These are phyloP conservation scores for Domatiomyces catenatus DNA, from an alignment of 2,329 filamentous ascomycete species.

Conservation along the genomic window DNA sequence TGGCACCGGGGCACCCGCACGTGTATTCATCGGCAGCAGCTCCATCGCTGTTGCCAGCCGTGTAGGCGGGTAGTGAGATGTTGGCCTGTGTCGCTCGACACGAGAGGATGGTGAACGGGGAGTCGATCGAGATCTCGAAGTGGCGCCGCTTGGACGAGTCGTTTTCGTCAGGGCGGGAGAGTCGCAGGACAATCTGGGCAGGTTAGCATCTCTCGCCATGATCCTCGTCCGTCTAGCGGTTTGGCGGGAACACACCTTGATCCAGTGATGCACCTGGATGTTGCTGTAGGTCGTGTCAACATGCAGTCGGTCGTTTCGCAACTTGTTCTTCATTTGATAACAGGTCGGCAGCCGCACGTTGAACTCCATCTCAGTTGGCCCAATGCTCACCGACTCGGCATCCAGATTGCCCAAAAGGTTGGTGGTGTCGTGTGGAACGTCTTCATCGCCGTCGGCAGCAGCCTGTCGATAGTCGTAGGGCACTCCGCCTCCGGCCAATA, in stretches of 20 bases:
- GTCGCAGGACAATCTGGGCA: conserved; percentile 69
- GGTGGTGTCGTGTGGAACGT: conserved; percentile 38
- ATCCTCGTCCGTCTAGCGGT: background rate
- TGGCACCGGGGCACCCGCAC: conserved; percentile 54
- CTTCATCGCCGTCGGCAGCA: conserved; percentile 40
- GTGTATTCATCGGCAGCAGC: conserved; percentile 42
- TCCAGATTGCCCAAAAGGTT: conserved; percentile 73
- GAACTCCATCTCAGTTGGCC: conserved; percentile 86
- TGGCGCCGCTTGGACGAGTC: conserved; percentile 69
- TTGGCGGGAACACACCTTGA: conserved; percentile 50
- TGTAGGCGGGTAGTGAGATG: conserved; percentile 70
- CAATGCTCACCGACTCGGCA: conserved; percentile 55
- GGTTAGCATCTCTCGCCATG: background rate
- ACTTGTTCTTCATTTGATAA: conserved; percentile 61
- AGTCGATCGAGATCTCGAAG: conserved; percentile 94
- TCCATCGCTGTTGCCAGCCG: conserved; percentile 37
- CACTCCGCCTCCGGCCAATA: conserved; percentile 67
- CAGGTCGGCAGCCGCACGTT: conserved; percentile 85
- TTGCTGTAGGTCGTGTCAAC: conserved; percentile 90
- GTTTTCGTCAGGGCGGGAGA: conserved; percentile 66
- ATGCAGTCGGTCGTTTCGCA: conserved; percentile 52
- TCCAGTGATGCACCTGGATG: conserved; percentile 90
- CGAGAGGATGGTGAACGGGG: conserved; percentile 81
- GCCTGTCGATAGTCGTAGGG: conserved; percentile 45
- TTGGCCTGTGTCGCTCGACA: conserved; percentile 88